Base-by-base conservation (phyloP, 2,329 filamentous ascomycete species). In the Phaeosphaeria sp. region DNA sequence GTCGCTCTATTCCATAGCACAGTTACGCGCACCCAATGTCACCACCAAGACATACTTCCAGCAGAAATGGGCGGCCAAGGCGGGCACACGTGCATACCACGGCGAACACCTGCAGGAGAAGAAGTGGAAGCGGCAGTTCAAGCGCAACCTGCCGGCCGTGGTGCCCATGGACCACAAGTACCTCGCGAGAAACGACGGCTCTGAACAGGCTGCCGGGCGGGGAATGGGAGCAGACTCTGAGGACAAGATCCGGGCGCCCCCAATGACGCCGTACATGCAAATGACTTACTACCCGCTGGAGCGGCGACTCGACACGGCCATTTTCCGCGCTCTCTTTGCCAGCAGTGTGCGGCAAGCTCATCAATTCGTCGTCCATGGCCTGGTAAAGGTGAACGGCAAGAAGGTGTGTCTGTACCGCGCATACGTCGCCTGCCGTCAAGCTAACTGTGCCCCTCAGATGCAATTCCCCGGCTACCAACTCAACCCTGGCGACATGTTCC, bases 401-500 rank as follows among this genome's bases (percentile, higher is more conserved):
- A 93, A 93, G 87, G 93, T 96, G 78, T 43, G 57, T 55, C 11
- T 18, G 21, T 13, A 15, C 13, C 36, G 15, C 6, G 5, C 6
- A 36, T 15, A 3, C 13, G 13, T 15, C 13, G 13, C 6, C 6
- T 39, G 13, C 21, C 21, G 25, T 6, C 10, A 18, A 52, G 51
- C 59, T 62, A 20, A 63, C 51, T 9, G 9, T 21, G 18, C 3
- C 22, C 48, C 20, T 17, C 33, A 97, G 94, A 97, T 98, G 91
- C 84, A 86, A 63, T 91, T 95, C 73, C 93, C 95, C 9, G 90
- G 92, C 54, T 99, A 99, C 78, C 88, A 93, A 64, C 86, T 99
- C 41, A 99, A 99, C 78, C 96, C 95, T 2, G 95, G 95, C 67
- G 95, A 99, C 77, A 92, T 99, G 88, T 99, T 99, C 84, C 92